Conservation (phyloP, 768 basidiomycete species). For the Porphyrellus cyaneotinctus region DNA sequence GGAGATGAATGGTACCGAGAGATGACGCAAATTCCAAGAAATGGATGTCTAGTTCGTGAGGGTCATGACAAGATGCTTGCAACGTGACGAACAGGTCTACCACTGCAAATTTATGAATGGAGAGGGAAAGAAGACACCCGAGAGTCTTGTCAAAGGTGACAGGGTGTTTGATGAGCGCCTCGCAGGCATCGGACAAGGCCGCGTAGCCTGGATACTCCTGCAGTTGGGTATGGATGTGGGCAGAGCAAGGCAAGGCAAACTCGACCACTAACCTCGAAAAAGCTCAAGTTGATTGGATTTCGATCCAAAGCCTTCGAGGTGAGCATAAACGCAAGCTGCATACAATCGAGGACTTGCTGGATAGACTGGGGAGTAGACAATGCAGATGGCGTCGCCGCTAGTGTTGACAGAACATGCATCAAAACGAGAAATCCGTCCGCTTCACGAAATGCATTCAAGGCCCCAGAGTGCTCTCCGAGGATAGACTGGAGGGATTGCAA, state of each 20-base stretch:
- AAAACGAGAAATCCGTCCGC: conserved; percentile 76
- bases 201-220: conserved; percentile 55
- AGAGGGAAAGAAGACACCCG: conserved; percentile 65
- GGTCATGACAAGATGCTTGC: conserved; percentile 33
- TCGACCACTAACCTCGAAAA: conserved; percentile 57
- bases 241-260: conserved; percentile 25
- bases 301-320: conserved; percentile 59
- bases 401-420: conserved; percentile 65
- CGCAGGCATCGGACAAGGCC: conserved; percentile 56
- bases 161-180: conserved; percentile 45
- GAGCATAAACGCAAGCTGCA: conserved; percentile 60
- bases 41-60: conserved; percentile 39
- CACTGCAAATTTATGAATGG: conserved; percentile 60
- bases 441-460: conserved; percentile 76
- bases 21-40: conserved; percentile 39
- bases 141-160: conserved; percentile 51
- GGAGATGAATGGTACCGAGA: conserved; percentile 50
- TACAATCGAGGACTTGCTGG: conserved; percentile 46
- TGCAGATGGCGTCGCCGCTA: conserved; percentile 33
- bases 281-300: conserved; percentile 52
- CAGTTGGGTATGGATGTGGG: not conserved
- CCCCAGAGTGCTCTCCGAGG: conserved; percentile 58
- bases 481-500: conserved; percentile 64
- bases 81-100: conserved; percentile 51
- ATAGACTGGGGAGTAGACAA: conserved; percentile 32